Evolutionary conservation across 495 filamentous ascomycete genomes (phyloP).

Genomic region (Hypoxylon subgilvum): DNA sequence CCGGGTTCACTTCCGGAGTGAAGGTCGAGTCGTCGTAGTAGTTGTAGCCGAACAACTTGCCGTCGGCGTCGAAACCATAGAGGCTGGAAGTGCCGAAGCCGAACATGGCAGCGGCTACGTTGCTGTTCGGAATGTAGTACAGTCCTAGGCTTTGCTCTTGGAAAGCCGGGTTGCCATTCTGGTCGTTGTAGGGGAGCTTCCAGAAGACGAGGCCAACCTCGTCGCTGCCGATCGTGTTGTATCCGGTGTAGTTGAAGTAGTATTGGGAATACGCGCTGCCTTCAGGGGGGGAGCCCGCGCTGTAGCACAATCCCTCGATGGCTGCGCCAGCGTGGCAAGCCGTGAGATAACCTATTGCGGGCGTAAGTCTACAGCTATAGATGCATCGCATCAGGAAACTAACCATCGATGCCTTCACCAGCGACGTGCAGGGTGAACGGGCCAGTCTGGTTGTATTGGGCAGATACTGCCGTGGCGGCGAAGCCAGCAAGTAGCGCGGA

Average conservation of each 20-base stretch:
- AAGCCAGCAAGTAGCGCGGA: conserved; percentile 37
- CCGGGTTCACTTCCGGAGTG: conserved; percentile 16
- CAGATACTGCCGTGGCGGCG: conserved; percentile 40
- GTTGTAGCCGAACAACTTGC: conserved; percentile 50
- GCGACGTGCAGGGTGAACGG: conserved; percentile 51
- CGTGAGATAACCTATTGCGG: conserved; percentile 47
- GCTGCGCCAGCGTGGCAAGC: conserved; percentile 65
- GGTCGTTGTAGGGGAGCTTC: conserved; percentile 41
- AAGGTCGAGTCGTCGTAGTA: conserved; percentile 54
- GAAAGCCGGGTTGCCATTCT: conserved; percentile 37
- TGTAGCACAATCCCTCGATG: conserved; percentile 59
- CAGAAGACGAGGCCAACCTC: conserved; percentile 49
- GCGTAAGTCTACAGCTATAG: conserved; percentile 35
- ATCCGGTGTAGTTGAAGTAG: conserved; percentile 51
- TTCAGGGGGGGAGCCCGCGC: conserved; percentile 20
- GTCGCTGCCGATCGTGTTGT: conserved; percentile 32
- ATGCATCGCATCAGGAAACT: conserved; percentile 37
- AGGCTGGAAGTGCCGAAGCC: conserved; percentile 17
- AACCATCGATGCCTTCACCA: conserved; percentile 36
- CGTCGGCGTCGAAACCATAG: conserved; percentile 54
- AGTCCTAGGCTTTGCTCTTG: conserved; percentile 50
- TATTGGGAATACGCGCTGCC: conserved; percentile 27
- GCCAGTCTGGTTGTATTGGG: conserved; percentile 46
- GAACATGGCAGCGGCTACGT: conserved; percentile 60
- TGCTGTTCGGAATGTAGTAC: conserved; percentile 49